phyloP scores from a whole-genome alignment of 192 early-diverging fungal genomes.

The Chytriomyces hyalinus region DNA sequence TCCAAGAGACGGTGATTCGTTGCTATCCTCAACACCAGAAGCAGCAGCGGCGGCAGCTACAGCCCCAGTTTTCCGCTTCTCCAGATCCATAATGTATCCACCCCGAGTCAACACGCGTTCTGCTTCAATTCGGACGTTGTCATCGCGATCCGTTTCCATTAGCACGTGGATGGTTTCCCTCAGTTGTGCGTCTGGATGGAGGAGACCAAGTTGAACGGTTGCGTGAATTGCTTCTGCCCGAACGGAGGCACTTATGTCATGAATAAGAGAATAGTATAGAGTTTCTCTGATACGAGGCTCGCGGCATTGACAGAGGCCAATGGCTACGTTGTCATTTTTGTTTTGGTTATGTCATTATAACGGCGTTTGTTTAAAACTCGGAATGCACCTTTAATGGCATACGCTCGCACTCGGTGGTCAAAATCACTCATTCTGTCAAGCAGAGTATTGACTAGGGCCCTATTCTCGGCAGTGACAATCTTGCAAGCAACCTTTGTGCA shows the following conservation, averaged over 20 bases:
- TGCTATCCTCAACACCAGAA: neutral
- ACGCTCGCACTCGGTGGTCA: slow-evolving; percentile 50
- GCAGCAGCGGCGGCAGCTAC: neutral
- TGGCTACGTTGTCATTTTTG: slow-evolving; percentile 33
- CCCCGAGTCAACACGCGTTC: slow-evolving; percentile 43
- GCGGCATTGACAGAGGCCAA: slow-evolving; percentile 42
- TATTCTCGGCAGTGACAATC: slow-evolving; percentile 37
- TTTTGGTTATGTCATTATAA: slow-evolving; percentile 12
- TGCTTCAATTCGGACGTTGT: slow-evolving; percentile 49
- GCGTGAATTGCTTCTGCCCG: slow-evolving; percentile 55
- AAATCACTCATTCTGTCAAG: slow-evolving; percentile 48
- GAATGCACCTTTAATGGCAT: slow-evolving; percentile 53
- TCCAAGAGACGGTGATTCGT: neutral
- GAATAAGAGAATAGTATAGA: slow-evolving; percentile 51
- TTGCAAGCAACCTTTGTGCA: slow-evolving; percentile 47
- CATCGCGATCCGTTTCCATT: slow-evolving; percentile 44
- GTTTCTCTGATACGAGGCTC: slow-evolving; percentile 50
- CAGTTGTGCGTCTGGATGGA: slow-evolving; percentile 36
- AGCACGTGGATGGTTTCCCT: slow-evolving; percentile 47
- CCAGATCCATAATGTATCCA: slow-evolving; percentile 35
- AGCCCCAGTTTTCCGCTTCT: neutral
- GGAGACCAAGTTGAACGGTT: slow-evolving; percentile 40
- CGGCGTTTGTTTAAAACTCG: neutral
- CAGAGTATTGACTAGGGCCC: slow-evolving; percentile 43
- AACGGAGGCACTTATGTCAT: slow-evolving; percentile 48